Evolutionary conservation across 1,139 yeast genomes (phyloP), one percentile per base, ranked within the genome.

Genomic region (Yamadazyma sp.): DNA sequence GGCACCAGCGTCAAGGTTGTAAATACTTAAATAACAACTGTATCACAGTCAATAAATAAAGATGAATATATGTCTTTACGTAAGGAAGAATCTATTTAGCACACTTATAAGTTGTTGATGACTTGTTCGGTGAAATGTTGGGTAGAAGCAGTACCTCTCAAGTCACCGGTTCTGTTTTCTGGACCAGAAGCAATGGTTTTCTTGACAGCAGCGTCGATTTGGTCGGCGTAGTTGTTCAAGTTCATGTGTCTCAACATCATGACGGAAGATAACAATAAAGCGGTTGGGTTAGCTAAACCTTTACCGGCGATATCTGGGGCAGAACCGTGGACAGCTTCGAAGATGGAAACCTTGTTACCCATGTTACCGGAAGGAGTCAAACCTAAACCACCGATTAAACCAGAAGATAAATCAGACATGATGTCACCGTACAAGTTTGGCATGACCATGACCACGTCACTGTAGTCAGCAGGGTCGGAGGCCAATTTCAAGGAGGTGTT

Each of bases 161-260:
- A 81, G 69, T 92, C 98, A 67, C 89, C 89, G 54, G 98, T 92
- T 82, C 96, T 87, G 67, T 72, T 72, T 67, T 86, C 94, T 53
- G 89, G 81, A 58, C 97, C 96, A 38, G 96, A 86, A 50, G 98
- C 98, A 62, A 92, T 86, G 55, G 98, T 88, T 60, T 78, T 79
- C 64, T 89, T 79, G 44, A 91, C 96, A 47, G 98, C 98, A 54
- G 65, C 69, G 75, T 89, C 95, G 61, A 92, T 88, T 66, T 72
- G 77, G 64, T 79, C 84, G 56, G 97, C 98, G 56, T 83, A 79
- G 33, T 75, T 72, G 64, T 78, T 75, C 67, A 92, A 79, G 41
- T 87, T 83, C 98, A 92, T 89, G 77, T 92, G 98, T 77, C 95
- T 87, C 79, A 92, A 84, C 98, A 92, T 91, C 97, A 92, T 91